These are phyloP conservation scores for Citeromyces hawaiiensis DNA, from an alignment of 1,139 yeast genomes.

Conservation along the genomic window DNA sequence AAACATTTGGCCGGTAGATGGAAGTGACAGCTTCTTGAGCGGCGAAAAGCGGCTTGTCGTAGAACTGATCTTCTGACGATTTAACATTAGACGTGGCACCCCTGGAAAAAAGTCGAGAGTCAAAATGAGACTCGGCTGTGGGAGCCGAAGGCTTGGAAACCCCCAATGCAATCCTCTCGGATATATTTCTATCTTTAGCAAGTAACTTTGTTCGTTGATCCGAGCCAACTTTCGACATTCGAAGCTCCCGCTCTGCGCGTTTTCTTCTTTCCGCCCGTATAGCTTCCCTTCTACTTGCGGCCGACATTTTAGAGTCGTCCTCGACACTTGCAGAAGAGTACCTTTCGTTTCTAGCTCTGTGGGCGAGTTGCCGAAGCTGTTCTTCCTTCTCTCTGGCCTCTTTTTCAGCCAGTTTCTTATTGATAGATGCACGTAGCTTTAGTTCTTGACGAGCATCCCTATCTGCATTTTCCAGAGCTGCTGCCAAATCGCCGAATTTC, in stretches of 20 bases:
- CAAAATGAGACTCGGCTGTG: constrained; percentile 31
- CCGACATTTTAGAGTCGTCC: constrained; percentile 9
- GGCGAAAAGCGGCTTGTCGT: constrained; percentile 41
- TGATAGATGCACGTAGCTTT: constrained; percentile 40
- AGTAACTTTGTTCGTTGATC: constrained; percentile 27
- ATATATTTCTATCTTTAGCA: constrained; percentile 35
- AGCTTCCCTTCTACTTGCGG: constrained; percentile 22
- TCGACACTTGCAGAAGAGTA: constrained; percentile 5
- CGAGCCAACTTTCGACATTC: constrained; percentile 28
- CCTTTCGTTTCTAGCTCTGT: constrained; percentile 27
- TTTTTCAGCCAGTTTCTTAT: constrained; percentile 37
- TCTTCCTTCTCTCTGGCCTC: constrained; percentile 50
- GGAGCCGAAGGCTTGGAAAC: constrained; percentile 17
- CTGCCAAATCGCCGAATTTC: constrained; percentile 49
- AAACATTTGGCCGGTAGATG: constrained; percentile 25
- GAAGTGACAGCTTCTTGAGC: constrained; percentile 35
- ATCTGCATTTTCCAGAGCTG: constrained; percentile 70
- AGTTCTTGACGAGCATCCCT: constrained; percentile 61
- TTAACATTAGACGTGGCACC: constrained; percentile 24
- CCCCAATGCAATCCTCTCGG: constrained; percentile 41
- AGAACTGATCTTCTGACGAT: constrained; percentile 33
- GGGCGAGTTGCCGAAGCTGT: constrained; percentile 44
- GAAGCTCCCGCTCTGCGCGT: constrained; percentile 31
- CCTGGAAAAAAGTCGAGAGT: constrained; percentile 37
- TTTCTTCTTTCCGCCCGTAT: constrained; percentile 28